A percentile compares a stretch with the other conserved stretches of the same genome.
Evolutionary conservation across 2,329 filamentous ascomycete species (phyloP).

Genomic region (Colletotrichum sp.): DNA sequence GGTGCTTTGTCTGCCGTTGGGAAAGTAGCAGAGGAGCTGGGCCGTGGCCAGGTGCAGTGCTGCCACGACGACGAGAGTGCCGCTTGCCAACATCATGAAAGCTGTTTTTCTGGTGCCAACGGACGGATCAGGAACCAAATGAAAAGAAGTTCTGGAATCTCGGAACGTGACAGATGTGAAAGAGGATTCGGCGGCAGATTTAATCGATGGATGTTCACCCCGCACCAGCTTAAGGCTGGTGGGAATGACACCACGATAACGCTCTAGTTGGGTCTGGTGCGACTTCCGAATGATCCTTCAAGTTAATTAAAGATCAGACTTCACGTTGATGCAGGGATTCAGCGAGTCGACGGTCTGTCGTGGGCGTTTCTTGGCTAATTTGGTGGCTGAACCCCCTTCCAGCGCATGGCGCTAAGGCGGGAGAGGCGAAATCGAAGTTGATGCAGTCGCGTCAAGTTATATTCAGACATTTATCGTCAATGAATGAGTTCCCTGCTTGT

Average conservation of each 20-base stretch:
- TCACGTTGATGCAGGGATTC: background rate
- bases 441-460: too few species aligned
- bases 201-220: background rate
- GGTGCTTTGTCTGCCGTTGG: background rate
- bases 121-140: fast-evolving
- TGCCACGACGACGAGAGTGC: background rate
- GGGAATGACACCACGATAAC: background rate
- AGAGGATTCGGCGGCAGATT: background rate
- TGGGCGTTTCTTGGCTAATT: background rate
- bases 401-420: background rate
- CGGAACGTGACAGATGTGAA: background rate
- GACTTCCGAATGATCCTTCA: background rate
- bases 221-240: background rate
- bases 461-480: background rate
- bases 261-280: background rate
- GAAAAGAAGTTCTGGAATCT: background rate
- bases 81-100: background rate
- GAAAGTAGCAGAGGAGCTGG: background rate
- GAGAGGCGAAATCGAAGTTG: background rate
- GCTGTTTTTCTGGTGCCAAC: background rate
- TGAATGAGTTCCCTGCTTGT: background rate
- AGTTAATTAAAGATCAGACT: background rate
- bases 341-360: background rate
- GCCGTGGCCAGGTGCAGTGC: background rate
- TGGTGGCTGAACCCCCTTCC: background rate